phyloP scores from a whole-genome alignment of 1,284 basidiomycete species.

The Garcileccinum viscosum region DNA sequence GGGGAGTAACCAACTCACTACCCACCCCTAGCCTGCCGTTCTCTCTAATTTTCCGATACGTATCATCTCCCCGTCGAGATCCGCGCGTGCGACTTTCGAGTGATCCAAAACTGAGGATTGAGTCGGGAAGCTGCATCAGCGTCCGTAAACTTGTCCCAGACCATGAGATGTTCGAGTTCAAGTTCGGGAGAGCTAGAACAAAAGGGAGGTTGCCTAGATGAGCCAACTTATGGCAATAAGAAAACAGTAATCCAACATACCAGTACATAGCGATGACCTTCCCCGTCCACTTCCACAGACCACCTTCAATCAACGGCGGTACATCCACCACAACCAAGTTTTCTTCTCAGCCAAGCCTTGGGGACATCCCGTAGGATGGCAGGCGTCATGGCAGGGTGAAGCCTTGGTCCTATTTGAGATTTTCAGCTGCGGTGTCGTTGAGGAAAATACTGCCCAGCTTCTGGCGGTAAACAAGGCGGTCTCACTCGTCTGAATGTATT shows the following conservation, averaged over 20 bases:
- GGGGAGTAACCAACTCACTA: constrained; percentile 83
- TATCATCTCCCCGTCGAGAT: constrained; percentile 74
- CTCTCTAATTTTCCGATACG: constrained; percentile 66
- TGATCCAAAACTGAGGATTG: constrained; percentile 81
- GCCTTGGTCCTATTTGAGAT: constrained; percentile 84
- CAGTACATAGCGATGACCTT: constrained; percentile 89
- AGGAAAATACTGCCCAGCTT: constrained; percentile 89
- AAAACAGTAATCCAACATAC: constrained; percentile 50
- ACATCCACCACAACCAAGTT: constrained; percentile 84
- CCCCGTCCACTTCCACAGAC: constrained; percentile 86
- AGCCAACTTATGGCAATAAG: not conserved
- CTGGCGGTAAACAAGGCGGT: constrained; percentile 80
- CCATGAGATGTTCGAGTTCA: constrained; percentile 82
- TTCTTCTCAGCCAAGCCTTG: constrained; percentile 80
- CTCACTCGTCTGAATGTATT: not conserved
- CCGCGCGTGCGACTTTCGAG: constrained; percentile 85
- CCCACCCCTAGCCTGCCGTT: constrained; percentile 68
- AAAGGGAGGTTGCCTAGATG: not conserved
- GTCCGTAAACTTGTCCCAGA: constrained; percentile 64
- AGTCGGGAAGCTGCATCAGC: constrained; percentile 78
- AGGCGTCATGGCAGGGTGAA: constrained; percentile 87
- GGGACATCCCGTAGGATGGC: constrained; percentile 78
- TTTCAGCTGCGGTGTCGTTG: constrained; percentile 75
- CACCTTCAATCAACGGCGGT: constrained; percentile 91
- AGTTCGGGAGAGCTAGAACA: constrained; percentile 67